Percentiles rank a stretch among this genome's conserved stretches.
phyloP scores from a whole-genome alignment of 148 eudicot species.

The Chenopodium formosanum region DNA sequence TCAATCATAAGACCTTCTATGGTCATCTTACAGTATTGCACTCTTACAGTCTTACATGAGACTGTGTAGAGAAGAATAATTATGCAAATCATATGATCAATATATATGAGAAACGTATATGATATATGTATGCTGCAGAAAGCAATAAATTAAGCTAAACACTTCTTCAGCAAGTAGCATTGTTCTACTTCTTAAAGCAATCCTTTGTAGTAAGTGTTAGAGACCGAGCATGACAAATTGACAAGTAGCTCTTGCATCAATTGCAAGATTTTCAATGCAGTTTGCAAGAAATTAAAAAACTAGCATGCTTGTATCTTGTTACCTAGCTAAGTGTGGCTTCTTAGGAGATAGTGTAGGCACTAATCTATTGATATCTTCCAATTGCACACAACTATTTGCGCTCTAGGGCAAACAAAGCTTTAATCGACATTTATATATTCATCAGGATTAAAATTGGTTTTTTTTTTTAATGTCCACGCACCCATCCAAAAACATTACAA shows the following conservation, averaged over 20 bases:
- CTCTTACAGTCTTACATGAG: background rate
- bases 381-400: too few species aligned
- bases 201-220: background rate
- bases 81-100: background rate
- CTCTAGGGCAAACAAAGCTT: too few species aligned
- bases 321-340: too few species aligned
- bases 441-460: too few species aligned
- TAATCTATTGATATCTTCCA: too few species aligned
- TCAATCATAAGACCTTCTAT: background rate
- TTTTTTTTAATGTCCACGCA: too few species aligned
- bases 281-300: background rate
- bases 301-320: background rate
- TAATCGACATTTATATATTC: too few species aligned
- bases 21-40: background rate
- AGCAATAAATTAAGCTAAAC: background rate
- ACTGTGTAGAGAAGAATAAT: background rate
- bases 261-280: background rate
- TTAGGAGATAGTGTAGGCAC: too few species aligned
- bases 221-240: background rate
- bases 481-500: too few species aligned
- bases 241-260: background rate
- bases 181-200: background rate
- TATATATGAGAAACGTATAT: background rate
- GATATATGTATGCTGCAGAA: background rate
- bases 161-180: background rate